Evolutionary conservation across 2,329 filamentous ascomycete species (phyloP), one percentile per base, ranked within the genome.

Genomic region (Ophiocordyceps sinensis): DNA sequence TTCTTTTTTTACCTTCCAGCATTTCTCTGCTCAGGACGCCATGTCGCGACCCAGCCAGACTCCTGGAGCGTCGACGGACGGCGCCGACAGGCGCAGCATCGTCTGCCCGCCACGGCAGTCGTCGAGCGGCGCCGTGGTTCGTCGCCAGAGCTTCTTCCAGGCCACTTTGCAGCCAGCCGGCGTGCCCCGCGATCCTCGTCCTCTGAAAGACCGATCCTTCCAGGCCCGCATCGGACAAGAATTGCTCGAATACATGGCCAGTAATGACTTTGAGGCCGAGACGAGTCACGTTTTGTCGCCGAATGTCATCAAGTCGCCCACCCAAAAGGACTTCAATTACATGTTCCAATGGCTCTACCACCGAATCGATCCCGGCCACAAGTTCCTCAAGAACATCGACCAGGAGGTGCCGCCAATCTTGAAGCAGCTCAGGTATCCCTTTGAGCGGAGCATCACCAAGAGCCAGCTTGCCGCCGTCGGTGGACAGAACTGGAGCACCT

Each of bases 261-360:
- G 88, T 43, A 82, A 95, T 60, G 94, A 95, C 56, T 98, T 96
- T 54, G 91, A 98, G 62, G 79, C 95, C 73, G 88, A 96, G 51
- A 94, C 93, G 80, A 95, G 94, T 63, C 85, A 96, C 59, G 82
- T 79, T 2, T 68, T 98, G n/a, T 85, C 85, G 1, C 82, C 84
- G 47, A 95, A 95, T 53, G 84, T 86, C 7, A 79, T 94, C 57
- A 89, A 85, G 53, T 94, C 85, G 36, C 93, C 91, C 0, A 98
- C 89, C 1, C 89, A 96, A 52, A 98, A 98, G 57, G 91, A 98
- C 59, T 98, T 98, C 66, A 91, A 93, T 55, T 82, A 77, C 61
- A 94, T 98, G 73, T 98, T 98, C 56, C 87, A 96, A 55, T 98
- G 89, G 85, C 70, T 98, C 4, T 98, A 98, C 61, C 85, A 87